These are phyloP conservation scores for Epicoccum nigrum DNA, from an alignment of 2,329 filamentous ascomycete species.

Conservation along the genomic window DNA sequence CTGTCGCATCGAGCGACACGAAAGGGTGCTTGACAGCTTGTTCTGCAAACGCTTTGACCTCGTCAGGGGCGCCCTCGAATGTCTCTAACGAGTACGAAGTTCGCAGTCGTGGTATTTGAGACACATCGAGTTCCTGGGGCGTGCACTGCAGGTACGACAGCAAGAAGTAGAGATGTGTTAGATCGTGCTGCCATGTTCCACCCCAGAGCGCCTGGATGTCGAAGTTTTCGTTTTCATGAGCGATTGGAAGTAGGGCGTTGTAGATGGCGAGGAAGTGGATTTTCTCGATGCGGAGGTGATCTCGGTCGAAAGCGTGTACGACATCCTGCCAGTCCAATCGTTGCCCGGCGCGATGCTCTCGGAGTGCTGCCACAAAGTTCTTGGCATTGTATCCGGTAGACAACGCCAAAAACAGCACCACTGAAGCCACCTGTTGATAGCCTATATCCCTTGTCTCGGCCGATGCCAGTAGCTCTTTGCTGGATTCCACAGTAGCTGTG, in stretches of 20 bases:
- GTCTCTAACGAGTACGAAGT: conserved; percentile 74
- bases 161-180: conserved; percentile 93
- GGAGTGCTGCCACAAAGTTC: conserved; percentile 66
- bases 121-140: conserved; percentile 78
- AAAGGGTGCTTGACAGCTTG: conserved; percentile 82
- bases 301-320: conserved; percentile 79
- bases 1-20: conserved; percentile 84
- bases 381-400: conserved; percentile 70
- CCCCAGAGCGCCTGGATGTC: conserved; percentile 93
- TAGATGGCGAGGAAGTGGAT: conserved; percentile 83
- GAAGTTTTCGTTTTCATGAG: conserved; percentile 66
- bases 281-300: conserved; percentile 75
- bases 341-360: conserved; percentile 61
- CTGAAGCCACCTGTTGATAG: conserved; percentile 82
- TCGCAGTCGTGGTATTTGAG: conserved; percentile 80
- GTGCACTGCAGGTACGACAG: conserved; percentile 81
- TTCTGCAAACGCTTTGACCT: conserved; percentile 65
- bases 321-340: conserved; percentile 72
- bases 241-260: conserved; percentile 75
- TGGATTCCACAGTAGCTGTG: conserved; percentile 75
- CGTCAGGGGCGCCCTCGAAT: conserved; percentile 65
- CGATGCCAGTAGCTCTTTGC: conserved; percentile 63
- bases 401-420: conserved; percentile 73
- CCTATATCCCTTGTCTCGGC: conserved; percentile 69
- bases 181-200: conserved; percentile 81